Conservation (phyloP, 139 green algal species). For the Picochlorum sp. region DNA sequence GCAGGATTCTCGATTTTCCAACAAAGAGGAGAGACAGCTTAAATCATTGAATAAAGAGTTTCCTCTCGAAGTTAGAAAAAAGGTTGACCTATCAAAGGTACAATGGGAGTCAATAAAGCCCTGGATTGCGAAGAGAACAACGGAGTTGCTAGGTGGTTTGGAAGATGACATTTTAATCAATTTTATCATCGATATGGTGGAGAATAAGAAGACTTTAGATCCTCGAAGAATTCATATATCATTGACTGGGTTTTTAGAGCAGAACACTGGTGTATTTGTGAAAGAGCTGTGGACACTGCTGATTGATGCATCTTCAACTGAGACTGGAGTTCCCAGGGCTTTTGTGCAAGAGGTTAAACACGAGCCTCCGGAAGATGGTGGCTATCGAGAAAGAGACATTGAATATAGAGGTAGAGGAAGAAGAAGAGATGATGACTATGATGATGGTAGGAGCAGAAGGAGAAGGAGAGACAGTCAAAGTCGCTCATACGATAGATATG, state of each 20-base stretch:
- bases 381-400: background rate
- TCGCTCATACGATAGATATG: background rate
- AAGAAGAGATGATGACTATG: constrained; percentile 6
- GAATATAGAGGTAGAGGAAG: background rate
- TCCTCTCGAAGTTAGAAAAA: constrained; percentile 61
- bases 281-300: constrained; percentile 87
- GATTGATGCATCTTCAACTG: constrained; percentile 50
- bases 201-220: constrained; percentile 57
- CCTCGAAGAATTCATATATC: constrained; percentile 72
- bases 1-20: constrained; percentile 63
- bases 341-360: constrained; percentile 75
- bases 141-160: constrained; percentile 79
- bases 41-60: constrained; percentile 55
- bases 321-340: constrained; percentile 67
- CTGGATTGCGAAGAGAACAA: constrained; percentile 88
- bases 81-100: constrained; percentile 71
- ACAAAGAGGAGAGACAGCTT: constrained; percentile 71
- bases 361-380: constrained; percentile 16
- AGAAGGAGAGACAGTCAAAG: background rate
- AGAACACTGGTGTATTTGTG: constrained; percentile 83
- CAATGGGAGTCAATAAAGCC: constrained; percentile 86
- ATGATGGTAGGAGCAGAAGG: background rate
- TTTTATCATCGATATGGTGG: constrained; percentile 83
- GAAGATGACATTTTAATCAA: constrained; percentile 94
- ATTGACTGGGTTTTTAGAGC: constrained; percentile 81